Evolutionary conservation across 2,329 filamentous ascomycete species (phyloP), one percentile per base, ranked within the genome.

Genomic region (Claviceps lovelessii): DNA sequence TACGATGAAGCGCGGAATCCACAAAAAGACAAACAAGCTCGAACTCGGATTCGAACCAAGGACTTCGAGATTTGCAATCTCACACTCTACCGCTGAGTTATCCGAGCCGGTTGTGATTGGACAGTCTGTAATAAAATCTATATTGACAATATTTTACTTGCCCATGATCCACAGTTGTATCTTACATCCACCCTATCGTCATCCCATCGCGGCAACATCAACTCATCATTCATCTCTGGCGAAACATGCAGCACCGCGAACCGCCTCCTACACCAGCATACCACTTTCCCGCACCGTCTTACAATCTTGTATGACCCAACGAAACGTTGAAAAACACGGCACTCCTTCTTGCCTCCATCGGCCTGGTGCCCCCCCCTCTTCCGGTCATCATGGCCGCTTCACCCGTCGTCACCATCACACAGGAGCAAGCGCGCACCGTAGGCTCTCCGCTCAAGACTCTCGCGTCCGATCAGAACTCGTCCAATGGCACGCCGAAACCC

Each of bases 371-470:
- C 13, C 6, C 6, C 13, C 23, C n/a, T 33, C 29, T 15, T 33
- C 46, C 29, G 13, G 10, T 31, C 59, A 63, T 46, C 57, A 77
- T 77, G 75, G 69, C 73, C 56, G 65, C 71, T 59, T 77, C 75
- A 15, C 75, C 75, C 15, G 68, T 76, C 56, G 69, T 76, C 56
- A 69, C 68, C 4, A 50, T 58, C 50, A 56, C 57, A 8, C 64
- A 67, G 31, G 62, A 65, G 51, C 60, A 65, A 28, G 52, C 62
- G 29, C 65, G 68, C 39, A 58, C 72, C 33, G 64, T 68, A 52
- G 70, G 71, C 0, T 77, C 74, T 17, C 74, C 74, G 1, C 68
- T 75, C 52, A 75, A 75, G 60, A 72, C 67, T 52, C 56, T 67
- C 47, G 63, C 64, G 5, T 67, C 71, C 4, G 65, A 66, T 17